Evolutionary conservation across 2,329 filamentous ascomycete species (phyloP), one percentile per base, ranked within the genome.

Genomic region (Trichoderma sp.): DNA sequence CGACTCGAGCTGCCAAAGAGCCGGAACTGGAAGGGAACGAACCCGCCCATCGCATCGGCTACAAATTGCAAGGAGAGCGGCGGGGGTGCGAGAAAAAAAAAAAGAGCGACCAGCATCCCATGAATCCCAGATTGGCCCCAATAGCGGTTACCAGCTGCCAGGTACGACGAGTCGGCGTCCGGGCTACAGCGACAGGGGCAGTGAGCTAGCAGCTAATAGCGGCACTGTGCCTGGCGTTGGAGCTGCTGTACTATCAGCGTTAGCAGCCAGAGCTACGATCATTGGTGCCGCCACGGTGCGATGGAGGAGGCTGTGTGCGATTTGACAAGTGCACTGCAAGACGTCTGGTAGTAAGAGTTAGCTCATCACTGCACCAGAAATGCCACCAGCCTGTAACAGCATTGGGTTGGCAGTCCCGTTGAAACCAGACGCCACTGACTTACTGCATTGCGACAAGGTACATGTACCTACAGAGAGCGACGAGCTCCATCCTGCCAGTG

Each of bases 91-190:
- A 63, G 29, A 43, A 63, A 37, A 63, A 33, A 35, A 21, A 40
- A 27, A 14, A 55, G 52, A 55, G 24, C 52, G 24, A 49, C 47
- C 47, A 49, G 31, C 31, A n/a, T 58, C 57, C 40, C 19, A 62
- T 35, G 33, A 35, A 35, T 37, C 13, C 47, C 61, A 63, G 49
- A 35, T 33, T 37, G 27, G 14, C 62, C 52, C 62, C 35, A 35
- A 35, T 67, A 67, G 64, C 64, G 64, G 64, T 67, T 67, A 67
- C 64, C 64, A 67, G 64, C 53, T 59, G 64, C 64, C 64, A 67
- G 64, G 64, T 67, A 67, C 64, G 64, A 67, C 64, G 64, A 67
- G 64, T 67, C 64, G 64, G 64, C 64, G 64, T 67, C 29, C 40
- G 37, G 58, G 55, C 64, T 67, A 56, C n/a, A n/a, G 29, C 64